phyloP scores from a whole-genome alignment of 2,329 filamentous ascomycete species.

The Grosmannia penicillata region DNA sequence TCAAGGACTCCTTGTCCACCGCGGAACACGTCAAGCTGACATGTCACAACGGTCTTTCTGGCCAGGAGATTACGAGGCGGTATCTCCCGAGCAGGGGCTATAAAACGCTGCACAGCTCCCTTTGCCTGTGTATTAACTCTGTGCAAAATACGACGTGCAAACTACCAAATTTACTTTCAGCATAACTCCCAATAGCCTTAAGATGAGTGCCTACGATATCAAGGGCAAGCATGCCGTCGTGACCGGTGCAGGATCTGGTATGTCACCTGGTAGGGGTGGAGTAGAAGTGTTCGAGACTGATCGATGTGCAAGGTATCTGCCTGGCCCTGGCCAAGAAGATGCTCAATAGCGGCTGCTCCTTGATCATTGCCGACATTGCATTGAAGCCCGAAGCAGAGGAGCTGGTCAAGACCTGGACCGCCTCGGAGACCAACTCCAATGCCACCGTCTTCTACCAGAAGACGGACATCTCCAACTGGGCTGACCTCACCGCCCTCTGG shows the following conservation, averaged over 20 bases:
- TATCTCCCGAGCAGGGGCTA: too few relatives aligned
- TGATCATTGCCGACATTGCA: constrained; percentile 27
- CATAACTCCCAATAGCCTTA: not conserved
- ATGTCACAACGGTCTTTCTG: too few relatives aligned
- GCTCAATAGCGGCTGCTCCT: constrained; percentile 25
- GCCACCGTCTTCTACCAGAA: constrained; percentile 23
- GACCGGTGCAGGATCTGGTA: constrained; percentile 38
- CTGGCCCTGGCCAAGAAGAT: constrained; percentile 27
- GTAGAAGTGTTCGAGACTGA: not conserved
- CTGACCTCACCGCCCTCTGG: constrained; percentile 21
- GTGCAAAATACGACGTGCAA: too few relatives aligned
- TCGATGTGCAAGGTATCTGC: constrained; percentile 21
- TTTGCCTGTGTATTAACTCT: not conserved
- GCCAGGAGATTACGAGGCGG: too few relatives aligned
- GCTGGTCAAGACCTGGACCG: constrained; percentile 12
- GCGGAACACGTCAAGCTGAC: too few relatives aligned
- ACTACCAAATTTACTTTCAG: not conserved
- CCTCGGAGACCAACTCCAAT: constrained; percentile 7
- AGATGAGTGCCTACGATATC: not conserved
- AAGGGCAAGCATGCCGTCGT: constrained; percentile 33
- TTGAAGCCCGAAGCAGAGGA: constrained; percentile 25
- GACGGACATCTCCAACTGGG: constrained; percentile 29
- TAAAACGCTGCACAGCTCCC: not conserved
- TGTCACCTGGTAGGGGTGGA: constrained; percentile 2
- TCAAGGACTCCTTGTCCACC: too few relatives aligned